A percentile compares a stretch with the other conserved stretches of the same genome.
These are phyloP conservation scores for Rhexocercosporidium sp. DNA, from an alignment of 2,329 filamentous ascomycete species.

Conservation along the genomic window DNA sequence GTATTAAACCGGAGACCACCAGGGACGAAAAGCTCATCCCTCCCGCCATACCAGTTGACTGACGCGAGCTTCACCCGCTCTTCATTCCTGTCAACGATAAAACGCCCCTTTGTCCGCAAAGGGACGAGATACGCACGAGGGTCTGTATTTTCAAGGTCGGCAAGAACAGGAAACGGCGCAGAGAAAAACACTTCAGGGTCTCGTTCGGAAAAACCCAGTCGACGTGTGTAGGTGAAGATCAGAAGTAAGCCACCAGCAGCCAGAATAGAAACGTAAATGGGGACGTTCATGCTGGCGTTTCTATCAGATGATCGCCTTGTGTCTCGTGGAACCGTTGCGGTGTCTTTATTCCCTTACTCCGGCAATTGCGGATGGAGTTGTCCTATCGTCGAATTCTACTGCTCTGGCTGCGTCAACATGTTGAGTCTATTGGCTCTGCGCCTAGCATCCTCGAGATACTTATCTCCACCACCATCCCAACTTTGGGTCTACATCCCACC, in stretches of 20 bases:
- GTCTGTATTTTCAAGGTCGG: not conserved
- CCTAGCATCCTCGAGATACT: not conserved
- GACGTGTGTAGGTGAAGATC: constrained; percentile 3
- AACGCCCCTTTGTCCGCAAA: constrained; percentile 61
- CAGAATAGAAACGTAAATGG: constrained; percentile 12
- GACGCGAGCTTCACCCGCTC: constrained; percentile 66
- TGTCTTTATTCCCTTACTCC: constrained; percentile 9
- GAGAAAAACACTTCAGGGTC: constrained; percentile 15
- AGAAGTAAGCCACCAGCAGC: constrained; percentile 16
- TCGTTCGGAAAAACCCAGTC: constrained; percentile 3
- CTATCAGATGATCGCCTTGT: constrained; percentile 10
- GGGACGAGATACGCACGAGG: constrained; percentile 47
- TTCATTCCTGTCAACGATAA: constrained; percentile 63
- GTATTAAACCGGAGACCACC: constrained; percentile 66
- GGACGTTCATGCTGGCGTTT: constrained; percentile 6
- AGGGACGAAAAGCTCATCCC: constrained; percentile 68
- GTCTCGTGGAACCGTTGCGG: not conserved
- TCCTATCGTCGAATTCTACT: not conserved
- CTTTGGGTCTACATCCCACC: not conserved
- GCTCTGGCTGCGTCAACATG: not conserved
- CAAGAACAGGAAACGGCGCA: constrained; percentile 5
- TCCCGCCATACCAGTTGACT: constrained; percentile 75
- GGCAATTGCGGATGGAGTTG: constrained; percentile 11
- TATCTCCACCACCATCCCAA: not conserved
- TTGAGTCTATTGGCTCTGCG: not conserved